Evolutionary conservation across 2,329 filamentous ascomycete genomes (phyloP).

Genomic region (Fusarium xyrophilum): DNA sequence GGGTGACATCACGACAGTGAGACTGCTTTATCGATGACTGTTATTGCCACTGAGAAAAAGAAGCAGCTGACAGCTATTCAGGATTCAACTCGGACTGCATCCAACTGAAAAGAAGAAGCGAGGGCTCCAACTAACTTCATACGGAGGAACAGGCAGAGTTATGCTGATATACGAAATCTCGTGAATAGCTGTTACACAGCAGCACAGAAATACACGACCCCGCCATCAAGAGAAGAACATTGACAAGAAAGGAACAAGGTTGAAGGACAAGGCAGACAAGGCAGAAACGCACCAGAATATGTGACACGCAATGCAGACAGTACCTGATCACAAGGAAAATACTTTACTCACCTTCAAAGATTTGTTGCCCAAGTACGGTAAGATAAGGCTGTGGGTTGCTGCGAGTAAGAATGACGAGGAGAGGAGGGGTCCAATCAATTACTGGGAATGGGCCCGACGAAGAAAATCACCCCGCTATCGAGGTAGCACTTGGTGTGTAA

Average conservation of each 20-base stretch:
- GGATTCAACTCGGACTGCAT: background rate
- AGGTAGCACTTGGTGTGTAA: conserved; percentile 20
- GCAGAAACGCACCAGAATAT: conserved; percentile 21
- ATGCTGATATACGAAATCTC: conserved; percentile 19
- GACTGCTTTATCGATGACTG: background rate
- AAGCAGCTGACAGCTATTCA: background rate
- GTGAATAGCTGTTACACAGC: conserved; percentile 21
- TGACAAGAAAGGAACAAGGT: background rate
- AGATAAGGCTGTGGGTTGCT: conserved; percentile 24
- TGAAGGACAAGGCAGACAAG: conserved; percentile 22
- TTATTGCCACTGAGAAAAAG: conserved; percentile 1
- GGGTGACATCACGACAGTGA: conserved; percentile 22
- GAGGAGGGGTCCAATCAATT: conserved; percentile 39
- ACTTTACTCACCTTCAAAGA: conserved; percentile 39
- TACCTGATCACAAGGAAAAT: conserved; percentile 24
- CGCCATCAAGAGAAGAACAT: conserved; percentile 10
- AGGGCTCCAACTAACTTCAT: background rate
- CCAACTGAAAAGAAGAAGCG: background rate
- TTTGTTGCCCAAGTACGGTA: conserved; percentile 29
- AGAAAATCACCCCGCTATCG: conserved; percentile 41
- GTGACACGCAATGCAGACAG: conserved; percentile 31
- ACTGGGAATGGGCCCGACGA: conserved; percentile 27
- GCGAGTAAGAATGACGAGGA: conserved; percentile 34
- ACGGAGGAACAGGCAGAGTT: background rate
- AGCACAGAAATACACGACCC: conserved; percentile 21